Evolutionary conservation across 176 grass and related monocot genomes (phyloP), one percentile per base, ranked within the genome.

Genomic region (Oryza nivara): DNA sequence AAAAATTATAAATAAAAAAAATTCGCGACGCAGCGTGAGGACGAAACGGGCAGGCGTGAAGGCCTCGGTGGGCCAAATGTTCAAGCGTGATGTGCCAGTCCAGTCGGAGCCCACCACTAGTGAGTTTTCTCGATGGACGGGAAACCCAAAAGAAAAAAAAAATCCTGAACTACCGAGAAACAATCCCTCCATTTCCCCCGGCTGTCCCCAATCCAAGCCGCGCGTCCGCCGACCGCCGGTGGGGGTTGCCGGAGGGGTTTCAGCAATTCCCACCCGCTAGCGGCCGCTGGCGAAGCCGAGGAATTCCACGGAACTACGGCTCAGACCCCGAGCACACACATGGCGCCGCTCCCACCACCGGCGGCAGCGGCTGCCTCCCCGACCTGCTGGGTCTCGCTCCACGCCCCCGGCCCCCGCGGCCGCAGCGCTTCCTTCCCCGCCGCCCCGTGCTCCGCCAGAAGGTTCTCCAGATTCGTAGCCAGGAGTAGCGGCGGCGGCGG

Each of bases 161-260:
- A 54, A 56, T 56, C 52, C 52, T 7, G 4, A 56, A 6, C 17
- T 20, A 6, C 52, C 52, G 52, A 54, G 48, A 49, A 13, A 49
- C 2, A 52, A 16, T 15, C 13, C 49, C 52, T 58, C 52, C 17
- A 1, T 61, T 61, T 61, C 20, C 7, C 7, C 56, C 20, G 56
- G 56, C 56, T 61, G 20, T 61, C 56, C 56, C 56, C 7, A 61
- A 61, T 61, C 56, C 56, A 61, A 7, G 56, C 56, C 56, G 64
- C 58, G 69, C 48, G 60, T 52, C 44, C 66, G 68, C 84, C 84
- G 65, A 74, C 67, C 79, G 74, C 73, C 84, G 88, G 88, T 64
- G 61, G 40, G 40, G 88, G 88, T 69, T 48, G 40, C 22, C 56
- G 69, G 48, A 61, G 45, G 30, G 14, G 2, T 52, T 19, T 2